Evolutionary conservation across 345 rosid genomes (phyloP).

Genomic region (Hibiscus tridactylites): DNA sequence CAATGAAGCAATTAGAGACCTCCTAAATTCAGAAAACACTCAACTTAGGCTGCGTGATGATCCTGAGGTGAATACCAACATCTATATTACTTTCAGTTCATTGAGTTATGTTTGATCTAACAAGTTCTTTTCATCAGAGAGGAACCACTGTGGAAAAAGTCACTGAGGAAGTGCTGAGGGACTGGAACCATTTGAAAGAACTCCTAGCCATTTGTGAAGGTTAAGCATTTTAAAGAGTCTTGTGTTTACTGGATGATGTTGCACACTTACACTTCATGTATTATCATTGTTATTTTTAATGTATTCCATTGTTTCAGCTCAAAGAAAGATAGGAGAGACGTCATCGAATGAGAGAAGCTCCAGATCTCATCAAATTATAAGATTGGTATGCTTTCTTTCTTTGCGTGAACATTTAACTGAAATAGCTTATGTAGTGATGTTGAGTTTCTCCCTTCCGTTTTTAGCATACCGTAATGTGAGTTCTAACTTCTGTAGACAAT

Average conservation of each 20-base stretch:
- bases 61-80: conserved; percentile 56
- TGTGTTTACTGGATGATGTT: conserved; percentile 7
- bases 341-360: conserved; percentile 87
- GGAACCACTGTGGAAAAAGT: conserved; percentile 82
- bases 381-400: conserved; percentile 46
- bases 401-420: conserved; percentile 12
- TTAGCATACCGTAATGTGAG: conserved; percentile 3
- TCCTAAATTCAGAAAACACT: conserved; percentile 55
- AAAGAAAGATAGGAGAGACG: conserved; percentile 90
- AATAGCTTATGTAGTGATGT: not conserved
- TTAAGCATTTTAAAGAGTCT: conserved; percentile 21
- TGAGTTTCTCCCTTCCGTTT: not conserved
- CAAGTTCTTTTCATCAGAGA: conserved; percentile 41
- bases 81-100: not conserved
- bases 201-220: conserved; percentile 92
- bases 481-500: conserved; percentile 47
- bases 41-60: conserved; percentile 92
- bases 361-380: conserved; percentile 96
- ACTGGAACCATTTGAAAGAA: conserved; percentile 78
- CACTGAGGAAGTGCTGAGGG: conserved; percentile 73
- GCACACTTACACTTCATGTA: conserved; percentile 12
- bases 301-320: conserved; percentile 46
- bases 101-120: not conserved
- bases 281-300: not conserved
- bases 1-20: conserved; percentile 90